These are phyloP conservation scores for Didymella glomerata DNA, from an alignment of 2,329 filamentous ascomycete genomes.

Conservation along the genomic window DNA sequence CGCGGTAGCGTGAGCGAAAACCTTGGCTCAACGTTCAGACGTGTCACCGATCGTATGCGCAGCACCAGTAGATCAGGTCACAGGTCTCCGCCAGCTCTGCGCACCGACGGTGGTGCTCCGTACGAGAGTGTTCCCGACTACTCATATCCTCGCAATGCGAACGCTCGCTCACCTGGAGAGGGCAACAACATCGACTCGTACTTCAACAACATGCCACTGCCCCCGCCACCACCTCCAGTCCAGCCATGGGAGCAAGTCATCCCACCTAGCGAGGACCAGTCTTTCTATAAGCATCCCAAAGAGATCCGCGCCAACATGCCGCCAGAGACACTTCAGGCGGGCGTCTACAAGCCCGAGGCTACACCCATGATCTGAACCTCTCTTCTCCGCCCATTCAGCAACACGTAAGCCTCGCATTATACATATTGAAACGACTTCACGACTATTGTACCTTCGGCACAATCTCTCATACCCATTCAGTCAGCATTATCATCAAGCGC, in stretches of 20 bases:
- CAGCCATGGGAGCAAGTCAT: slow-evolving; percentile 53
- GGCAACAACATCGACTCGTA: slow-evolving; percentile 36
- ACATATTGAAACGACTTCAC: slow-evolving; percentile 42
- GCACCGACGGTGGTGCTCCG: slow-evolving; percentile 44
- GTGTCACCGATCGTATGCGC: slow-evolving; percentile 66
- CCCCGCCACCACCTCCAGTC: slow-evolving; percentile 49
- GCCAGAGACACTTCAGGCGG: slow-evolving; percentile 55
- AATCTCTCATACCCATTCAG: slow-evolving; percentile 29
- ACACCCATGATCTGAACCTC: slow-evolving; percentile 48
- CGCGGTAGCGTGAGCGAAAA: slow-evolving; percentile 66
- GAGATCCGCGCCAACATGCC: slow-evolving; percentile 62
- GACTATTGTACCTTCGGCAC: slow-evolving; percentile 36
- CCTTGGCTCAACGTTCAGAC: slow-evolving; percentile 59
- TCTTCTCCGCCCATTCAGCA: neutral
- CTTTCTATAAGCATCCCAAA: slow-evolving; percentile 54
- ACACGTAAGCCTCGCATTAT: slow-evolving; percentile 5
- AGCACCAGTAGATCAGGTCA: slow-evolving; percentile 63
- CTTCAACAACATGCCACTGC: slow-evolving; percentile 45
- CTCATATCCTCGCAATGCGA: slow-evolving; percentile 37
- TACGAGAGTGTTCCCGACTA: slow-evolving; percentile 56
- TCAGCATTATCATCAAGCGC: slow-evolving; percentile 15
- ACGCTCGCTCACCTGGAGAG: slow-evolving; percentile 42
- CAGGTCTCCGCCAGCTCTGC: slow-evolving; percentile 55
- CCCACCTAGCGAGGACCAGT: slow-evolving; percentile 43
- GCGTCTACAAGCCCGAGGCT: slow-evolving; percentile 49